phyloP scores from a whole-genome alignment of 108 stramenopile species.

The Fragilaria radians region DNA sequence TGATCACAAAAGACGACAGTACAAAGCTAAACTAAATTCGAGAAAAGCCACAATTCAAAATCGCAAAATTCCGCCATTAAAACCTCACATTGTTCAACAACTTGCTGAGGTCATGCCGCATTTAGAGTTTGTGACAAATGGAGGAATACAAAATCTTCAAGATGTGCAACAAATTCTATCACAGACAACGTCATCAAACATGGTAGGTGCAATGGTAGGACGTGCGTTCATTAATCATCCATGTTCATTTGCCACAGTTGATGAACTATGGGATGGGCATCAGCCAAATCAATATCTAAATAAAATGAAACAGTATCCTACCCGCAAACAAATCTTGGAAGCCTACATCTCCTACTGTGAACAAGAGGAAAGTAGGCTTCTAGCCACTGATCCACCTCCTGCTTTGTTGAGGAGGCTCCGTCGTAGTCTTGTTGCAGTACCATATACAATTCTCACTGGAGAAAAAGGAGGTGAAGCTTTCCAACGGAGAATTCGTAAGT shows the following conservation, averaged over 20 bases:
- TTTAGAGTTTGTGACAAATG: conserved; percentile 27
- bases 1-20: conserved; percentile 34
- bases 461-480: conserved; percentile 30
- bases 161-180: conserved; percentile 8
- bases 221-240: conserved; percentile 44
- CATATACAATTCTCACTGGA: conserved; percentile 30
- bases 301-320: not conserved
- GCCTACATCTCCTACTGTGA: conserved; percentile 28
- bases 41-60: conserved; percentile 29
- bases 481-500: conserved; percentile 27
- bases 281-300: not conserved
- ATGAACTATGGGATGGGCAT: conserved; percentile 12
- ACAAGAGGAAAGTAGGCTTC: conserved; percentile 16
- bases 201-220: conserved; percentile 34
- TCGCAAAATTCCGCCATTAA: conserved; percentile 30
- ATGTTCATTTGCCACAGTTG: conserved; percentile 32
- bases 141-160: conserved; percentile 20
- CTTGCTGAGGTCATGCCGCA: conserved; percentile 20
- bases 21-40: conserved; percentile 17
- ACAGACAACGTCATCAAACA: not conserved
- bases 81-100: conserved; percentile 12
- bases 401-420: conserved; percentile 6
- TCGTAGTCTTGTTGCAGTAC: conserved; percentile 15
- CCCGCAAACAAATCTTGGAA: conserved; percentile 15
- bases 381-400: not conserved